A percentile compares a stretch with the other conserved stretches of the same genome.
Evolutionary conservation across 164 flowering plant genomes (phyloP).

Genomic region (Cinnamomum micranthum): DNA sequence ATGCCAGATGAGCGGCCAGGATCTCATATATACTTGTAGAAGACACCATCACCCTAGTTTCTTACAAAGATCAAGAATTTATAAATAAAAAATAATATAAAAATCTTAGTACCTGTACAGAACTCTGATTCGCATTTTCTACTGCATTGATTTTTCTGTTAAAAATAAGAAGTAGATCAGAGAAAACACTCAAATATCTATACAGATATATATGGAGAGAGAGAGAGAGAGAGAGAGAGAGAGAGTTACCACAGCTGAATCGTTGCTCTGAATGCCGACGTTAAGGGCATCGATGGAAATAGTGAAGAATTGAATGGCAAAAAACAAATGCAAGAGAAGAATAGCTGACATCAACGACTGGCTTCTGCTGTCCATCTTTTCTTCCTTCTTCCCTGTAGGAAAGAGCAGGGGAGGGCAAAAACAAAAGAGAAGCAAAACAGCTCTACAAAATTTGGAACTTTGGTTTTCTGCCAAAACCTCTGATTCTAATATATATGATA

Average conservation of each 20-base stretch:
- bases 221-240: background rate
- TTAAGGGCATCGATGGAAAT: slow-evolving; percentile 36
- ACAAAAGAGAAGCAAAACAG: background rate
- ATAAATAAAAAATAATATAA: background rate
- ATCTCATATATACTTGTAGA: too few species aligned
- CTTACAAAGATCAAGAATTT: background rate
- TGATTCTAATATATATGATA: slow-evolving; percentile 9
- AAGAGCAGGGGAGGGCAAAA: too few species aligned
- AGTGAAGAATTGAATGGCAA: slow-evolving; percentile 15
- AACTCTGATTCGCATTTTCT: slow-evolving; percentile 79
- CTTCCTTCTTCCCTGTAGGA: background rate
- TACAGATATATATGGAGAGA: background rate
- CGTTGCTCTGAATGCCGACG: slow-evolving; percentile 40
- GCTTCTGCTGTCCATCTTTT: slow-evolving; percentile 19
- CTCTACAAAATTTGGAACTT: slow-evolving; percentile 20
- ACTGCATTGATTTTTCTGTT: slow-evolving; percentile 68
- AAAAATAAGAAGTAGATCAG: background rate
- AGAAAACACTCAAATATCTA: background rate
- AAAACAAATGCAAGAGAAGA: slow-evolving; percentile 13
- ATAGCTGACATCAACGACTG: slow-evolving; percentile 21
- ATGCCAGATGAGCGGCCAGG: too few species aligned
- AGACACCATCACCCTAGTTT: too few species aligned
- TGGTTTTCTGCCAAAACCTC: slow-evolving; percentile 22
- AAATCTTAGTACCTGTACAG: slow-evolving; percentile 51
- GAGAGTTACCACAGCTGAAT: slow-evolving; percentile 27